Conservation (phyloP, 2,329 filamentous ascomycete species). For the Daldinia sp. region DNA sequence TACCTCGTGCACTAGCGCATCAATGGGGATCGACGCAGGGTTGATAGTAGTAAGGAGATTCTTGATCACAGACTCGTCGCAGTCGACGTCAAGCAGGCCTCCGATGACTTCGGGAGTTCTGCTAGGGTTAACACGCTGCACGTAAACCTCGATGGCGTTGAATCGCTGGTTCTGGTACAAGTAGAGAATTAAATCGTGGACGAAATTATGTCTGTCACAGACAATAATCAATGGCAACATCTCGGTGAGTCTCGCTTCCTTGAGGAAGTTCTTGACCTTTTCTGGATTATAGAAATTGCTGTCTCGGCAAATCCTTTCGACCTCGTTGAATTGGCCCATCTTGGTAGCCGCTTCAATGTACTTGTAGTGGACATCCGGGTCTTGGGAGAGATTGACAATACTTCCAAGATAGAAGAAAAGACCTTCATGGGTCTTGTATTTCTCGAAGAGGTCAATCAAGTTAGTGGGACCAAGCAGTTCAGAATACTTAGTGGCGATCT, state of each 20-base stretch:
- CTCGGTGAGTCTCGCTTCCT: constrained; percentile 92
- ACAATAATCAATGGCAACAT: constrained; percentile 97
- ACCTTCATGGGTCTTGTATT: constrained; percentile 96
- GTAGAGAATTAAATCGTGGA: constrained; percentile 95
- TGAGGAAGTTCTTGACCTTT: constrained; percentile 99
- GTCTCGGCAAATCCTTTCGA: constrained; percentile 96
- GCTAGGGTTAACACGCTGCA: constrained; percentile 94
- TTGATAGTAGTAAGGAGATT: constrained; percentile 87
- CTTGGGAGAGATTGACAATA: constrained; percentile 96
- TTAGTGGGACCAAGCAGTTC: constrained; percentile 89
- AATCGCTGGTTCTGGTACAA: constrained; percentile 99
- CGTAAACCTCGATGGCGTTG: constrained; percentile 98
- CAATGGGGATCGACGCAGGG: constrained; percentile 87
- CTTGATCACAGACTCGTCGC: constrained; percentile 97
- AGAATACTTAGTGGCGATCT: constrained; percentile 97
- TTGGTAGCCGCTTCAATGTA: constrained; percentile 97
- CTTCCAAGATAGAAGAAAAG: constrained; percentile 98
- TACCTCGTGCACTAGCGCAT: constrained; percentile 94
- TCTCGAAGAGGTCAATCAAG: constrained; percentile 94
- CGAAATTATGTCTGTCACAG: constrained; percentile 99
- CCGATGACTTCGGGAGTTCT: constrained; percentile 93
- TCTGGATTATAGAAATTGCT: constrained; percentile 90
- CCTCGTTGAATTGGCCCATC: constrained; percentile 93
- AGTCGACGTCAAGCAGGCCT: constrained; percentile 94
- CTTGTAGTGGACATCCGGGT: constrained; percentile 97